Base-by-base conservation (phyloP, 768 basidiomycete genomes). In the Vararia minispora region DNA sequence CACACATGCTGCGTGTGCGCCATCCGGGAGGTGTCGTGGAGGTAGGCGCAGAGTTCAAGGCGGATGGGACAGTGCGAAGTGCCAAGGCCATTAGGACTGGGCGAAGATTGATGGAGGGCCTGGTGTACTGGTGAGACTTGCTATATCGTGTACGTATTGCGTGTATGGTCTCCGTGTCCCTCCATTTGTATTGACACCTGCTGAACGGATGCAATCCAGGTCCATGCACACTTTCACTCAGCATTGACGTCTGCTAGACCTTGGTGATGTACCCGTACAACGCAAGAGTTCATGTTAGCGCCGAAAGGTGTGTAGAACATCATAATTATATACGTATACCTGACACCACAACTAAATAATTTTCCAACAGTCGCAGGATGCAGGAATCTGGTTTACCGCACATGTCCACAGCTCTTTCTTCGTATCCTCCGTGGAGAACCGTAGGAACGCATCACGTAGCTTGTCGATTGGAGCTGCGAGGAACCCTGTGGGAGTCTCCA, bases 41-140 rank as follows among this genome's bases (percentile, higher is more conserved):
- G 35, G 80, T 84, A 2, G 76, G 76, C 6, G 75, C 79, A 1
- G 62, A 68, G 36, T 64, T 79, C 45, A 56, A 48, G 3, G 42
- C 35, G 13, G 54, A 64, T 45, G 75, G 76, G 9, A 52, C 53
- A 11, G 71, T 76, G 14, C 60, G 56, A 37, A 74, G 69, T 45
- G 80, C 75, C 2, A 73, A 71, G 47, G 79, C 81, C 14, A 65
- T 79, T 17, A 57, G 80, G 39, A 86, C 79, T 2, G 83, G 81
- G 1, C 65, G 78, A 41, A 60, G 76, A 47, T 54, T 85, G 43
- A 86, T 86, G 81, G 70, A 67, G 43, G 83, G 83, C 0, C 61
- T 55, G 0, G 79, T 79, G 1, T 83, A 70, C 66, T 79, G 77
- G 72, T 79, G 50, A 49, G 40, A 25, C n/a, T 8, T 20, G 5